Percentiles rank a stretch among this genome's conserved stretches.
These are phyloP conservation scores for Cordyceps cateniannulata DNA, from an alignment of 2,329 filamentous ascomycete species.

Conservation along the genomic window DNA sequence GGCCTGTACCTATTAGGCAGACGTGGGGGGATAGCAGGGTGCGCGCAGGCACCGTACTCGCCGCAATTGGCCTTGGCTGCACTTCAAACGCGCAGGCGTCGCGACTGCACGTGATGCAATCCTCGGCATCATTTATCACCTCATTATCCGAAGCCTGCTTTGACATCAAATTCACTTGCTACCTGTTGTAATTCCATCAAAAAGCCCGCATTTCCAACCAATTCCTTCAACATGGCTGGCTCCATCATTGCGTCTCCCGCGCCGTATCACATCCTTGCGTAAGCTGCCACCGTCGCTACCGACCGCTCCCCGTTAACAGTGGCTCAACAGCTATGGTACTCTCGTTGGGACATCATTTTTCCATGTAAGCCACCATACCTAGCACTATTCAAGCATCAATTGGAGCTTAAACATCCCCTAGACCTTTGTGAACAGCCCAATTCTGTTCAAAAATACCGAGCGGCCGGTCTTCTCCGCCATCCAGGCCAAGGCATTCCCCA, in stretches of 20 bases:
- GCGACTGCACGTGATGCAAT: constrained; percentile 10
- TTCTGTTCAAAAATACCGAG: constrained; percentile 70
- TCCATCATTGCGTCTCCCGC: constrained; percentile 56
- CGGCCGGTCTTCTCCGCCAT: constrained; percentile 75
- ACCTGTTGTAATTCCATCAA: neutral
- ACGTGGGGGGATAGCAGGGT: constrained; percentile 4
- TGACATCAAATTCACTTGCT: neutral
- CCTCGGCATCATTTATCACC: neutral
- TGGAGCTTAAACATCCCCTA: constrained; percentile 25
- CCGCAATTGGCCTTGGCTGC: neutral
- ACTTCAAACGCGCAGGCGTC: constrained; percentile 6
- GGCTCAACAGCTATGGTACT: constrained; percentile 66
- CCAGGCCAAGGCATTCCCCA: constrained; percentile 74
- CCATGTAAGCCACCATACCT: constrained; percentile 48
- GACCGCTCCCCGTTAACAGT: constrained; percentile 19
- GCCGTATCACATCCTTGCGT: constrained; percentile 74
- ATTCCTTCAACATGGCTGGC: constrained; percentile 34
- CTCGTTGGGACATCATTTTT: constrained; percentile 82
- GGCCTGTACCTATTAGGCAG: constrained; percentile 11
- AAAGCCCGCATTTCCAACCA: neutral
- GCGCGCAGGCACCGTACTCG: neutral
- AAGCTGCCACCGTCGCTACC: constrained; percentile 20
- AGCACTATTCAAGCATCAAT: neutral
- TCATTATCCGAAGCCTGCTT: neutral
- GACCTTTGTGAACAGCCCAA: constrained; percentile 69